Base-by-base conservation (phyloP, 495 filamentous ascomycete genomes). In the Penicillium roqueforti region DNA sequence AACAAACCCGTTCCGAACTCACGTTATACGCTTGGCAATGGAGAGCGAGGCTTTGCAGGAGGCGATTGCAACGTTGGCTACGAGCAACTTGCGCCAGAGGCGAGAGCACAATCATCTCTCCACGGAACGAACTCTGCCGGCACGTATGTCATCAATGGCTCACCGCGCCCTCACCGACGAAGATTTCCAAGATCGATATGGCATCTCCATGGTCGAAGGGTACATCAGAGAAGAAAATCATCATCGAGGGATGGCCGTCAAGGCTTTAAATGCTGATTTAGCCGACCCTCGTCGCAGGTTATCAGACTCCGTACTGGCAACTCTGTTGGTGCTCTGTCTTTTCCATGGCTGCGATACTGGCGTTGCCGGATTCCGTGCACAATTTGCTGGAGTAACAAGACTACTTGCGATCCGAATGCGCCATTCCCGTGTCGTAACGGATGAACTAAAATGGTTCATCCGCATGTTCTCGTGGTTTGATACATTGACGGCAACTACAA, bases 391-490 rank as follows among this genome's bases (percentile, higher is more conserved):
- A 1, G 92, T 96, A 46, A 93, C 92, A 67, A 92, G 93, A 75
- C 83, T 97, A 44, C 82, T 97, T 10, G 81, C 86, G 10, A 84
- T 97, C 72, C 81, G 92, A 49, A 80, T 87, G 55, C 70, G 74
- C 51, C 69, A 67, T 57, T 81, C 83, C 22, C 81, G 80, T 26
- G 68, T 79, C 16, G 75, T 84, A 37, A 81, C 84, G 14, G 75
- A 80, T 18, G 87, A 90, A 48, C 83, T 89, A 28, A 86, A 83
- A 38, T 97, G 92, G 92, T 91, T 96, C 76, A 90, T 95, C 55
- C 85, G 89, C n/a, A 84, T 96, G 63, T 97, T 97, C 63, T 93
- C 91, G 14, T 96, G 91, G 82, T 90, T 95, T 59, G 92, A 96
- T 66, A 91, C 90, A n/a, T 87, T 96, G 74, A 91, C 89, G 0